Conservation (phyloP, 139 green algal species). For the Pleodorina starrii region DNA sequence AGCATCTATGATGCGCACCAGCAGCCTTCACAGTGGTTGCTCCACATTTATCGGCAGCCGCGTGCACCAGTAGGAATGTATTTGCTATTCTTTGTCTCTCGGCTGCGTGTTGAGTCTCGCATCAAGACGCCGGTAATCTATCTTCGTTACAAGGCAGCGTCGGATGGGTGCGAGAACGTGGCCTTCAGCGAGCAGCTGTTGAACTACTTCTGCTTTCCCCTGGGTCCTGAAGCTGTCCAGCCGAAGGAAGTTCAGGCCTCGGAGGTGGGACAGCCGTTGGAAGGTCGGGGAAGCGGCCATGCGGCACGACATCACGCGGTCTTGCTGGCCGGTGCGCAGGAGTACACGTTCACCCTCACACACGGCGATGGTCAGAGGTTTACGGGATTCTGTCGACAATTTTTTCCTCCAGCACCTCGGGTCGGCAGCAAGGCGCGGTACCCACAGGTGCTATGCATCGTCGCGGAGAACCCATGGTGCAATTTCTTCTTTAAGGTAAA, state of each 20-base stretch:
- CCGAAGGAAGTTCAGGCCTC: slow-evolving; percentile 72
- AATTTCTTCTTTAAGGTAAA: slow-evolving; percentile 77
- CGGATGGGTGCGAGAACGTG: slow-evolving; percentile 26
- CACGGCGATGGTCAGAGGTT: slow-evolving; percentile 68
- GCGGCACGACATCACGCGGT: not conserved
- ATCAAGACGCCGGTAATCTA: slow-evolving; percentile 45
- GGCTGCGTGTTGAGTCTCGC: slow-evolving; percentile 16
- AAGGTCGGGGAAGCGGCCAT: not conserved
- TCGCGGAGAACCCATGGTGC: slow-evolving; percentile 73
- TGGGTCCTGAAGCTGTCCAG: slow-evolving; percentile 66
- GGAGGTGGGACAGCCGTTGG: slow-evolving; percentile 59
- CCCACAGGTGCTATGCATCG: slow-evolving; percentile 79
- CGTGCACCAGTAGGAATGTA: slow-evolving; percentile 8
- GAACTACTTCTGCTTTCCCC: slow-evolving; percentile 73
- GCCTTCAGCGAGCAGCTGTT: slow-evolving; percentile 47
- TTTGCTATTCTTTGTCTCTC: slow-evolving; percentile 48
- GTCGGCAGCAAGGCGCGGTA: slow-evolving; percentile 65
- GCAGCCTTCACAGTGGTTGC: slow-evolving; percentile 3
- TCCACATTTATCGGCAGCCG: not conserved
- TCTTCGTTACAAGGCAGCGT: slow-evolving; percentile 41
- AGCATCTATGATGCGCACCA: not conserved
- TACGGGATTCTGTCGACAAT: slow-evolving; percentile 77
- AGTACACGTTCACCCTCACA: slow-evolving; percentile 76
- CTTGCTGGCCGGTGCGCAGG: slow-evolving; percentile 26
- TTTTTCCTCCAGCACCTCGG: slow-evolving; percentile 64